A percentile compares a stretch with the other conserved stretches of the same genome.
Evolutionary conservation across 441 rosid species (phyloP).

Genomic region (Adansonia madagascariensis): DNA sequence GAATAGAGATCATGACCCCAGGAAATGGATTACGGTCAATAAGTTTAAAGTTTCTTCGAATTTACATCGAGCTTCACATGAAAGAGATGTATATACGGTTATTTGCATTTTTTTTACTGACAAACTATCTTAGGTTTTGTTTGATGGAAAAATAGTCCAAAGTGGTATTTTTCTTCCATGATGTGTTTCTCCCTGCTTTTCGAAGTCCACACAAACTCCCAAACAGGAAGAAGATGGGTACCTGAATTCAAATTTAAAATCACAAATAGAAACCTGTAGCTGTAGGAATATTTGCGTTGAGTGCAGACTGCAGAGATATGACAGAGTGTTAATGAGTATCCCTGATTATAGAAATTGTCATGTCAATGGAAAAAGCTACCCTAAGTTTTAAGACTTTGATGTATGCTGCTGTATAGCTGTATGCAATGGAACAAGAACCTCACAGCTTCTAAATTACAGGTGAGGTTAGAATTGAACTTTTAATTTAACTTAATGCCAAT

Average conservation of each 20-base stretch:
- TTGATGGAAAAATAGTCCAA: no score
- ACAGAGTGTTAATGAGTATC: slow-evolving; percentile 3
- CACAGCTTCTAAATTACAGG: neutral
- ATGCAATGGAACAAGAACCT: neutral
- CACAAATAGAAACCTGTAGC: neutral
- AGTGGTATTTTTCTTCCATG: no score
- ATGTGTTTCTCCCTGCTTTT: no score
- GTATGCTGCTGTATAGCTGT: neutral
- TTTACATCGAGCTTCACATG: no score
- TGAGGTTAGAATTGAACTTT: neutral
- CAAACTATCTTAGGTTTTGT: no score
- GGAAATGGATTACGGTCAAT: no score
- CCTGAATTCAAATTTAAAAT: neutral
- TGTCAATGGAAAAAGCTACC: slow-evolving; percentile 7
- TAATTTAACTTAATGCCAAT: neutral
- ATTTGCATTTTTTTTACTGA: no score
- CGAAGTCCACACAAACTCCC: no score
- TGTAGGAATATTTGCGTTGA: neutral
- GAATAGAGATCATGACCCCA: no score
- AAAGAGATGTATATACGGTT: no score
- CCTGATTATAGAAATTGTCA: slow-evolving; percentile 16
- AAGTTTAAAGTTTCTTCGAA: no score
- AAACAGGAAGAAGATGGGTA: neutral
- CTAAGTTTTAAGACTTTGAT: neutral
- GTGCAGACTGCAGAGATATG: neutral